A percentile compares a stretch with the other conserved stretches of the same genome.
Conservation (phyloP, 139 green algal species). For the Picochlorum sp. region DNA sequence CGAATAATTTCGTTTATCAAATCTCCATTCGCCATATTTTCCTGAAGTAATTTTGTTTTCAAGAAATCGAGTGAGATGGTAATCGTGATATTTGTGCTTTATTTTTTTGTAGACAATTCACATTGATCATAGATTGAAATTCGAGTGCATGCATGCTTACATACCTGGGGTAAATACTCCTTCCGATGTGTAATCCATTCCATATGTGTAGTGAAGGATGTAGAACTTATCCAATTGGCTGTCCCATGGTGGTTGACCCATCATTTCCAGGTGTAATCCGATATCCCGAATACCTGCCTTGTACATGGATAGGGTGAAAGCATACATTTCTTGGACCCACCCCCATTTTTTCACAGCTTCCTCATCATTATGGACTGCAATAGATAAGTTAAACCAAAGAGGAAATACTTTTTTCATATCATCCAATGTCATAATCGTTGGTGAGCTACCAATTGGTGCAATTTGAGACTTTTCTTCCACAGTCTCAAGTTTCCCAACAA, state of each 20-base stretch:
- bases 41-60: constrained; percentile 24
- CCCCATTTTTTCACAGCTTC: constrained; percentile 60
- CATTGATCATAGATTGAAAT: no score
- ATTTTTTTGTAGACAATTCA: no score
- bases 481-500: constrained; percentile 32
- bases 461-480: constrained; percentile 52
- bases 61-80: no score
- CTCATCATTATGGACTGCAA: constrained; percentile 81
- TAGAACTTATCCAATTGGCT: constrained; percentile 53
- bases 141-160: constrained; percentile 9
- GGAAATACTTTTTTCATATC: constrained; percentile 67
- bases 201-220: constrained; percentile 97
- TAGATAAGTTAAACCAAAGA: constrained; percentile 80
- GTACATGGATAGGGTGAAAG: constrained; percentile 70
- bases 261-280: constrained; percentile 56
- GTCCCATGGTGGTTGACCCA: constrained; percentile 87
- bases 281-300: constrained; percentile 47
- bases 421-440: constrained; percentile 64
- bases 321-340: constrained; percentile 93
- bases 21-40: constrained; percentile 84
- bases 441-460: constrained; percentile 76
- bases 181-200: constrained; percentile 75
- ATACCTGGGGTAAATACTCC: constrained; percentile 45
- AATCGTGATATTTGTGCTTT: no score
- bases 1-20: constrained; percentile 87